Base-by-base conservation (phyloP, 495 filamentous ascomycete species). In the Staphylotrichum longicolle region DNA sequence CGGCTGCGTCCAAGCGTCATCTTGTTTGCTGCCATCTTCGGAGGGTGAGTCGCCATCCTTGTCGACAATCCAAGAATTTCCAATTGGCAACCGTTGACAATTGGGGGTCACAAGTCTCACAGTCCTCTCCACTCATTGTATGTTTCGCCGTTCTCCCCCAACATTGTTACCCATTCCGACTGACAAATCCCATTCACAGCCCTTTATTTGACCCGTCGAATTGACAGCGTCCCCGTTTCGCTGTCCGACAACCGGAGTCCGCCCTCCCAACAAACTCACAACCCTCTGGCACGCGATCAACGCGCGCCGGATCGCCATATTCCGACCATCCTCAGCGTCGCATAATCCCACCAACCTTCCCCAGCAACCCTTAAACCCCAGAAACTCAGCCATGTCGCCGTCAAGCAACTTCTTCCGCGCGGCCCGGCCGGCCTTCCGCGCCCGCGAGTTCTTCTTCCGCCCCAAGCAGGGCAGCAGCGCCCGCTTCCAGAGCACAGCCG, bases 401-500 rank as follows among this genome's bases (percentile, higher is more conserved):
- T 68, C 69, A 14, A 71, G 66, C 58, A 74, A 68, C 70, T 57
- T 77, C 66, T 74, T 77, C 67, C 75, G 83, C 70, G 79, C 84
- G 68, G 76, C 85, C 63, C 73, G 78, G 57, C 78, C 78, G 58
- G 64, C 70, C 39, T 76, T 81, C 70, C 75, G 75, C 62, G 65
- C 58, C 60, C 69, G 67, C 65, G 64, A 66, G 68, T 80, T 70
- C 73, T 80, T 70, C 73, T 84, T 85, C 81, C 78, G 77, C 73
- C 70, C 78, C 69, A 70, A 75, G 63, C 76, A 79, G 63, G 20
- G 51, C 45, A 75, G 79, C 67, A 78, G 82, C 53, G 82, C 81
- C 68, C 85, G 87, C 54, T 89, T 84, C 70, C 85, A 89, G 71
- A 89, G 82, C 74, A 85, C 86, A 40, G 77, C 83, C 47, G 69